phyloP scores from a whole-genome alignment of 2,329 filamentous ascomycete species.

The Helminthosporium solani region DNA sequence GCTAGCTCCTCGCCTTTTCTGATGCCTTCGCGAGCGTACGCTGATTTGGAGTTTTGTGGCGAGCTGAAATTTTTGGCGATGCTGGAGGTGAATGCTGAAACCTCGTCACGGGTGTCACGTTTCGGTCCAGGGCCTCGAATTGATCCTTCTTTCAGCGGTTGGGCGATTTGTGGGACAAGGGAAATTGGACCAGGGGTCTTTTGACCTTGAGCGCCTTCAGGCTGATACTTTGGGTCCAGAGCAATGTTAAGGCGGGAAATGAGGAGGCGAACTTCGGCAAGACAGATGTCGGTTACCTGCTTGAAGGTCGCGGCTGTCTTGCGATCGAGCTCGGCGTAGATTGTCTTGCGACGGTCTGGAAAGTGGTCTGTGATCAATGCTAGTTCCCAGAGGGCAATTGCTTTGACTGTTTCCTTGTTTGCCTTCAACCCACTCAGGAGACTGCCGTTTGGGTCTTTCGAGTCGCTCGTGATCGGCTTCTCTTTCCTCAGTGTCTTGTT shows the following conservation, averaged over 20 bases:
- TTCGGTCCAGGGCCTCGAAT: slow-evolving; percentile 47
- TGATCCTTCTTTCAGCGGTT: slow-evolving; percentile 50
- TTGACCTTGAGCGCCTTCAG: slow-evolving; percentile 14
- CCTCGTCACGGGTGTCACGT: slow-evolving; percentile 37
- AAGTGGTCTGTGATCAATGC: slow-evolving; percentile 75
- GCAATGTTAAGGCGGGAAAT: slow-evolving; percentile 64
- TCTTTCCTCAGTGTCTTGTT: slow-evolving; percentile 71
- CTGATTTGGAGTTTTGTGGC: slow-evolving; percentile 36
- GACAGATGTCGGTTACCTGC: slow-evolving; percentile 70
- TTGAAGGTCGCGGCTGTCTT: slow-evolving; percentile 78
- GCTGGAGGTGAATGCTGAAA: slow-evolving; percentile 41
- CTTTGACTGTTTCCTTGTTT: slow-evolving; percentile 74
- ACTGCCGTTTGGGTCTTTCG: slow-evolving; percentile 89
- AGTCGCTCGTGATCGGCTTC: slow-evolving; percentile 79
- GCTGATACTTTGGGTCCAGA: slow-evolving; percentile 28
- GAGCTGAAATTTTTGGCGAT: slow-evolving; percentile 45
- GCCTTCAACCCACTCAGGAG: slow-evolving; percentile 79
- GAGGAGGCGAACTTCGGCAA: slow-evolving; percentile 68
- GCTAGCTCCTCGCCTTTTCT: slow-evolving; percentile 26
- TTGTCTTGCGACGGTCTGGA: slow-evolving; percentile 71
- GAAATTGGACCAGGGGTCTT: slow-evolving; percentile 39
- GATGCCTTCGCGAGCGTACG: slow-evolving; percentile 38
- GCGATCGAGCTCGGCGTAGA: slow-evolving; percentile 86
- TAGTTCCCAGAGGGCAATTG: slow-evolving; percentile 91
- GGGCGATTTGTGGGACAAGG: slow-evolving; percentile 52